Evolutionary conservation across 2,329 filamentous ascomycete genomes (phyloP).

Genomic region (Calonectria multiphialidica): DNA sequence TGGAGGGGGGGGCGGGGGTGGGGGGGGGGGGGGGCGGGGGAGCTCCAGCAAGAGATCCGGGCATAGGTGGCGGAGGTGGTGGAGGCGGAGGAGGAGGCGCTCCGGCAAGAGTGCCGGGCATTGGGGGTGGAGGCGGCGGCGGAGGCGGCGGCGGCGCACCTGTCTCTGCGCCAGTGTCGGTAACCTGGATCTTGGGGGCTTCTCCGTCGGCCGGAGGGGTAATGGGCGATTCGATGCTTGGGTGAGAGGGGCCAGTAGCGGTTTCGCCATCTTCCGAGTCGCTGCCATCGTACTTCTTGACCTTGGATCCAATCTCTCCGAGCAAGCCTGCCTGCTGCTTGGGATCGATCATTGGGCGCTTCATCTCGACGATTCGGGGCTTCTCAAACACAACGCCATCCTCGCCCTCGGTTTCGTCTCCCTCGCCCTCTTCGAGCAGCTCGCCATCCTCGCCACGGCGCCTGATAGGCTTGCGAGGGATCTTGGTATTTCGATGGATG

Average conservation of each 20-base stretch:
- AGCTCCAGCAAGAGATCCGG: slow-evolving; percentile 44
- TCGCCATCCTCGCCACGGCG: slow-evolving; percentile 52
- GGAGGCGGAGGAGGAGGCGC: slow-evolving; percentile 53
- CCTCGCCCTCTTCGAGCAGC: slow-evolving; percentile 62
- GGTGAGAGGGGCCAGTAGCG: slow-evolving; percentile 81
- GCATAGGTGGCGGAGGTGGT: slow-evolving; percentile 55
- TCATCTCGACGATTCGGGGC: slow-evolving; percentile 83
- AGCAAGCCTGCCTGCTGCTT: slow-evolving; percentile 76
- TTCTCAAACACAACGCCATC: slow-evolving; percentile 76
- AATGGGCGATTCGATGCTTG: slow-evolving; percentile 79
- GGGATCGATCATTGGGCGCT: slow-evolving; percentile 74
- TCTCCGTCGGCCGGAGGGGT: slow-evolving; percentile 73
- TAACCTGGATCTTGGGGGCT: slow-evolving; percentile 71
- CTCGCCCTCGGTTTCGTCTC: slow-evolving; percentile 62
- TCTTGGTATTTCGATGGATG: slow-evolving; percentile 72
- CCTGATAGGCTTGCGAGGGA: slow-evolving; percentile 66
- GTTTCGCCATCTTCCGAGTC: slow-evolving; percentile 78
- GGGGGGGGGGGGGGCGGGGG: slow-evolving; percentile 52
- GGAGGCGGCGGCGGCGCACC: slow-evolving; percentile 45
- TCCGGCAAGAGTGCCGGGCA: slow-evolving; percentile 49
- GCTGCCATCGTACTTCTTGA: slow-evolving; percentile 79
- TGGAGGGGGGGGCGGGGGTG: no score
- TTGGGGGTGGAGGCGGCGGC: slow-evolving; percentile 52
- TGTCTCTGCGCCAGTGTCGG: slow-evolving; percentile 43
- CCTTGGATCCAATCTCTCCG: slow-evolving; percentile 80